Base-by-base conservation (phyloP, 805 yeast species). In the Candida ulmi region DNA sequence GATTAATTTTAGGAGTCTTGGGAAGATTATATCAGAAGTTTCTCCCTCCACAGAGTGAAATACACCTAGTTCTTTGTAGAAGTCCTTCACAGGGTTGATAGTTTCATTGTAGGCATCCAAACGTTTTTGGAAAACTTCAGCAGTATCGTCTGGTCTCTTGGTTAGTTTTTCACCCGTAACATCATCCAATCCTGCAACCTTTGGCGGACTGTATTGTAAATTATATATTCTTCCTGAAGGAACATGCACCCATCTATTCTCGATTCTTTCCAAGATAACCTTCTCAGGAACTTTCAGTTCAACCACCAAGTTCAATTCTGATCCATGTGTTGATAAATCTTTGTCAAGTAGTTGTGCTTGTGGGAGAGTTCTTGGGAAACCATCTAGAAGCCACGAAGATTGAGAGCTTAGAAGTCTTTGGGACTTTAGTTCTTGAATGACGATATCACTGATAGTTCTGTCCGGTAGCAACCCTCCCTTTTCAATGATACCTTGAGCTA, bases 191-290 rank as follows among this genome's bases (percentile, higher is more conserved):
- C 88, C 95, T 0, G 88, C 78, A 2, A 71, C 72, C 52, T 82
- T 82, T 8, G 98, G 98, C 7, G 97, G 96, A 52, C 85, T 88
- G 61, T 88, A 90, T 40, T 86, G 79, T 46, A 85, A 58, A 58
- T 86, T 91, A 60, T 90, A 90, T 3, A 88, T 82, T 47, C 97
- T 67, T 0, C 97, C 97, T 38, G 95, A 84, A 0, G 85, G 78
- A 12, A 71, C 57, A 60, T 90, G 97, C 30, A 88, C 83, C 81
- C 86, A 88, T 49, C 97, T 65, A 45, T 86, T 83, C 51, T 83
- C 84, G 17, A 91, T 87, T 55, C 98, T 71, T 27, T 81, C 81
- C 19, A 88, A 61, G 21, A 90, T 90, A 6, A 83, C 85, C n/a
- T 69, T 69, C 39, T 83, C 83, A n/a, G 95, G 95, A 7, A 91